A percentile compares a stretch with the other conserved stretches of the same genome.
Evolutionary conservation across 179 eudicot species (phyloP).

Genomic region (Beta corolliflora): DNA sequence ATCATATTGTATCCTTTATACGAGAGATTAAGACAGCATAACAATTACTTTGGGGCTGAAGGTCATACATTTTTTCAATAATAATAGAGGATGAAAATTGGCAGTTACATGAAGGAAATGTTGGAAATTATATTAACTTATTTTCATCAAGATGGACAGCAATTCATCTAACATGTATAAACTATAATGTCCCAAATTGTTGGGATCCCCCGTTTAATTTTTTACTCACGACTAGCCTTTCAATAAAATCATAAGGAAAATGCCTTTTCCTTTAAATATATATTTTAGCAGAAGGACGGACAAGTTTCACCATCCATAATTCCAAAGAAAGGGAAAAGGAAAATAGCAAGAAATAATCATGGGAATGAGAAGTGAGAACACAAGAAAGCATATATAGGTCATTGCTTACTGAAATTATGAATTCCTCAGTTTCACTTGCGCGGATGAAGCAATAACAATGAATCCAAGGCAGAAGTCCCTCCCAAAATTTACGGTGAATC

Average conservation of each 20-base stretch:
- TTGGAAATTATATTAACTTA: not conserved
- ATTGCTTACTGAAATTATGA: constrained; percentile 59
- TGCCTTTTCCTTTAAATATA: not conserved
- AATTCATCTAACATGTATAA: too few relatives aligned
- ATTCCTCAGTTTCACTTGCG: constrained; percentile 72
- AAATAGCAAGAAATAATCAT: not conserved
- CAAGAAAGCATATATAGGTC: not conserved
- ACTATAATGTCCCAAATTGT: too few relatives aligned
- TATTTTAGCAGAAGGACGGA: not conserved
- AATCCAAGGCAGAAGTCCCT: constrained; percentile 79
- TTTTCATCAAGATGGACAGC: not conserved
- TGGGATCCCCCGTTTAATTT: too few relatives aligned
- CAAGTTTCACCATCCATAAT: not conserved
- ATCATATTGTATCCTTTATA: too few relatives aligned
- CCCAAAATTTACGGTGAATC: constrained; percentile 69
- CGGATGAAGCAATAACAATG: constrained; percentile 98
- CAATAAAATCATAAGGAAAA: not conserved
- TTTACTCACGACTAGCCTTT: not conserved
- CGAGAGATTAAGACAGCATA: too few relatives aligned
- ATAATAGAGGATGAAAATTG: too few relatives aligned
- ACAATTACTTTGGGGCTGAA: too few relatives aligned
- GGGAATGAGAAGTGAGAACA: not conserved
- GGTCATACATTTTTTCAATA: too few relatives aligned
- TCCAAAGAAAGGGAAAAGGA: not conserved
- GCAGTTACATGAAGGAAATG: not conserved